Base-by-base conservation (phyloP, 2,329 filamentous ascomycete species). In the Aspergillus pseudoglaucus region DNA sequence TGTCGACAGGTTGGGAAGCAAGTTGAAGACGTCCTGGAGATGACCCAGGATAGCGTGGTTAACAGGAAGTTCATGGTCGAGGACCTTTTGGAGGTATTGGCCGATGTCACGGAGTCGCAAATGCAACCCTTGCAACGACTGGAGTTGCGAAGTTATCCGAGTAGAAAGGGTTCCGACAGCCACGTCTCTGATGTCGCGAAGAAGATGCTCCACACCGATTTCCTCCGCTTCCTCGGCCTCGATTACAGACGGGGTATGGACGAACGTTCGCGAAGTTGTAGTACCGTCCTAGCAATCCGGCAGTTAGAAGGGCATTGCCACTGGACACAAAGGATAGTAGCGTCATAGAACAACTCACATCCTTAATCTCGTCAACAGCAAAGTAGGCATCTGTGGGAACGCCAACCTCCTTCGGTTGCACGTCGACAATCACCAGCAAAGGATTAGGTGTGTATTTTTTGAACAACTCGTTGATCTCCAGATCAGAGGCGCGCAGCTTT, bases 381-480 rank as follows among this genome's bases (percentile, higher is more conserved):
- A 98, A 98, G 76, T 98, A 98, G 42, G 93, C 93, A 74, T 98
- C 93, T 44, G 93, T 98, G 17, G 93, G 93, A 46, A 98, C 93
- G 52, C 93, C 93, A 17, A 95, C 88, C 73, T 97, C 91, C 75
- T 96, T 96, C 20, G 93, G 91, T 72, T 97, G 91, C 53, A 98
- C 93, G 67, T 98, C 93, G 60, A 98, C 90, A 71, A 98, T 98
- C 66, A 97, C 91, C 46, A 98, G 81, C 58, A 98, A 77, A 44
- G 93, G 93, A 66, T 97, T 95, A 17, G 93, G 89, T 46, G 90
- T 96, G 76, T 98, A 98, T 76, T 90, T 83, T 79, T 98, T 98
- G 82, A 98, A 97, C 50, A 98, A 82, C 75, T 98, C 93, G 74
- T 98, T 98, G 84, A 98, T 95, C 75, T 97, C 88, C 58, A 98